These are phyloP conservation scores for Aspergillus caelatus DNA, from an alignment of 2,329 filamentous ascomycete genomes.

Conservation along the genomic window DNA sequence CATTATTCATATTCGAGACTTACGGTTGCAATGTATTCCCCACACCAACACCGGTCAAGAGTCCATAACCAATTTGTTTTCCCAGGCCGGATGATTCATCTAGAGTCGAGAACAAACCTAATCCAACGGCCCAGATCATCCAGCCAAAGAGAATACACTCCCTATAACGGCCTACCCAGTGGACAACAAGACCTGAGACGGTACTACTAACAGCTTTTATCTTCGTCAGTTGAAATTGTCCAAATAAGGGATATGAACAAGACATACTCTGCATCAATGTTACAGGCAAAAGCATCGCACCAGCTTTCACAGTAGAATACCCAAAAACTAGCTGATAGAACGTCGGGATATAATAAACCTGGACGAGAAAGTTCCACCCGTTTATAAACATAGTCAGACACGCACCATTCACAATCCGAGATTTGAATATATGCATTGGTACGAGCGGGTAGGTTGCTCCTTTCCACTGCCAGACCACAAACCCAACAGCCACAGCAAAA, in stretches of 20 bases:
- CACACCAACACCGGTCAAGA: slow-evolving; percentile 56
- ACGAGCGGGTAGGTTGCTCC: slow-evolving; percentile 28
- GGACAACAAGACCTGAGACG: slow-evolving; percentile 55
- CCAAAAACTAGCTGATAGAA: slow-evolving; percentile 62
- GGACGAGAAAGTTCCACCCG: slow-evolving; percentile 63
- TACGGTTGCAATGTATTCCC: slow-evolving; percentile 56
- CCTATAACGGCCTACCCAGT: slow-evolving; percentile 56
- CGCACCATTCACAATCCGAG: slow-evolving; percentile 57
- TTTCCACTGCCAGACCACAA: slow-evolving; percentile 41
- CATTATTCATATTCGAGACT: neutral
- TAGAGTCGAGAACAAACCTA: slow-evolving; percentile 57
- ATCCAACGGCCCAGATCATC: slow-evolving; percentile 55
- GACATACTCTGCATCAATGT: slow-evolving; percentile 48
- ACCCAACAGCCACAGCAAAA: slow-evolving; percentile 26
- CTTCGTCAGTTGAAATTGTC: slow-evolving; percentile 29
- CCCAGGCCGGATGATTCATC: slow-evolving; percentile 52
- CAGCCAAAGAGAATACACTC: slow-evolving; percentile 59
- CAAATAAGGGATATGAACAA: neutral
- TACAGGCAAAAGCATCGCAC: slow-evolving; percentile 54
- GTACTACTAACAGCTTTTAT: slow-evolving; percentile 51
- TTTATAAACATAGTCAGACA: slow-evolving; percentile 62
- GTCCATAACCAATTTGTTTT: slow-evolving; percentile 58
- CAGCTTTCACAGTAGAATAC: slow-evolving; percentile 50
- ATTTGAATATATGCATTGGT: slow-evolving; percentile 57
- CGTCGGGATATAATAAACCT: slow-evolving; percentile 64